Base-by-base conservation (phyloP, 2,329 filamentous ascomycete genomes). In the Pseudogymnoascus sp. region DNA sequence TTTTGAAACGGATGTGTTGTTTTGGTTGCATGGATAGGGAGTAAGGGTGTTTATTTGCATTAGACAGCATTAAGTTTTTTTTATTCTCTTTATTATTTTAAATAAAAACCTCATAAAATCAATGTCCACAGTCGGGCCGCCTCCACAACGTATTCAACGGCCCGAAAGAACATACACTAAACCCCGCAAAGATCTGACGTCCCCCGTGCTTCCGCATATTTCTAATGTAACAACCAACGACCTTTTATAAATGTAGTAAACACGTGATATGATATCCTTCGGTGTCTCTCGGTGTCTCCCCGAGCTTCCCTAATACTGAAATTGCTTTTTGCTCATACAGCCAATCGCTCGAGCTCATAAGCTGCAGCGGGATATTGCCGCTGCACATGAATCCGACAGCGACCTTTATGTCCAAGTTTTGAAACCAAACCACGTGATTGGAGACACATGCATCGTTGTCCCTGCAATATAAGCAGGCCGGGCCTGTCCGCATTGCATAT, bases 401-500 rank as follows among this genome's bases (percentile, higher is more conserved):
- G 15, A 19, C 26, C n/a, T 57, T 17, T 28, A 57, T 33, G 33
- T 33, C 28, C 28, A 57, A 57, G 17, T n/a, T 57, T 26, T 3
- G 15, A 53, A 57, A 57, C 28, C 50, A 57, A 33, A 57, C 50
- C 50, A 57, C 50, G 50, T 57, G 50, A 57, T 57, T 57, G 50
- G 50, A 57, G 50, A 57, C 28, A 33, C 50, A 57, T 57, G 50
- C 50, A 33, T 57, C 6, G n/a, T 57, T 19, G n/a, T 33, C 50
- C 50, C 26, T 57, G 28, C 28, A 53, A 53, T 19, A 57, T 33
- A 57, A 13, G 50, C 50, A 57, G 28, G 21, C 26, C n/a, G 28
- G 50, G n/a, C 50, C 50, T 57, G 50, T 33, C 28, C 50, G 50
- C 50, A 57, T 57, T 57, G 47, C 50, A 57, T 57, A 57, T 57